Conservation (phyloP, 768 basidiomycete genomes). For the Sporobolomyces pararoseus region DNA sequence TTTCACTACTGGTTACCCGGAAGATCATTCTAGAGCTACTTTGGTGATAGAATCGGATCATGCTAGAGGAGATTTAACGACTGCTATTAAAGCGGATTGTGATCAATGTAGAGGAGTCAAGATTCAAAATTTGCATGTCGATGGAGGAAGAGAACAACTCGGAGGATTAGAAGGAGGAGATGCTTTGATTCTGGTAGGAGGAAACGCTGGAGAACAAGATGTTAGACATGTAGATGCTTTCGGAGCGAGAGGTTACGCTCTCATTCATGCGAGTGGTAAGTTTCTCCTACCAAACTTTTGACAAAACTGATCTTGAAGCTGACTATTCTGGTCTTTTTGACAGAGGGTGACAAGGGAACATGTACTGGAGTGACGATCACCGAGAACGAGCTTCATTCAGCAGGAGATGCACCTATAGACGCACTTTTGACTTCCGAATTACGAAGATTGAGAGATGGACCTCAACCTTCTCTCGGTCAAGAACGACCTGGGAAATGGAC, state of each 20-base stretch:
- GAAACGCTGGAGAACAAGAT: slow-evolving; percentile 26
- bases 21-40: slow-evolving; percentile 34
- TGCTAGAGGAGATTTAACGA: slow-evolving; percentile 28
- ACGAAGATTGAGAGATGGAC: slow-evolving; percentile 28
- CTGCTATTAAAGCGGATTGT: slow-evolving; percentile 36
- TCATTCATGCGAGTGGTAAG: slow-evolving; percentile 31
- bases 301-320: neutral
- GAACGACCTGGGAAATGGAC: slow-evolving; percentile 47
- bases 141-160: slow-evolving; percentile 32
- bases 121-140: slow-evolving; percentile 28
- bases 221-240: slow-evolving; percentile 30
- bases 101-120: slow-evolving; percentile 1
- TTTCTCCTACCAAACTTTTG: neutral
- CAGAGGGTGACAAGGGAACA: slow-evolving; percentile 18
- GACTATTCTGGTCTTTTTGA: too few relatives aligned
- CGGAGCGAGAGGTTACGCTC: slow-evolving; percentile 28
- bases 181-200: slow-evolving; percentile 35
- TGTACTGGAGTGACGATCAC: slow-evolving; percentile 27
- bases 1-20: slow-evolving; percentile 29
- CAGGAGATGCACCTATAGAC: slow-evolving; percentile 39
- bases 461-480: slow-evolving; percentile 20
- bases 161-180: slow-evolving; percentile 30
- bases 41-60: slow-evolving; percentile 27
- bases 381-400: slow-evolving; percentile 32
- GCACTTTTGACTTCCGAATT: slow-evolving; percentile 38